A percentile compares a stretch with the other conserved stretches of the same genome.
Evolutionary conservation across 331 rosid genomes (phyloP).

Genomic region (Erythrophleum ivorense): DNA sequence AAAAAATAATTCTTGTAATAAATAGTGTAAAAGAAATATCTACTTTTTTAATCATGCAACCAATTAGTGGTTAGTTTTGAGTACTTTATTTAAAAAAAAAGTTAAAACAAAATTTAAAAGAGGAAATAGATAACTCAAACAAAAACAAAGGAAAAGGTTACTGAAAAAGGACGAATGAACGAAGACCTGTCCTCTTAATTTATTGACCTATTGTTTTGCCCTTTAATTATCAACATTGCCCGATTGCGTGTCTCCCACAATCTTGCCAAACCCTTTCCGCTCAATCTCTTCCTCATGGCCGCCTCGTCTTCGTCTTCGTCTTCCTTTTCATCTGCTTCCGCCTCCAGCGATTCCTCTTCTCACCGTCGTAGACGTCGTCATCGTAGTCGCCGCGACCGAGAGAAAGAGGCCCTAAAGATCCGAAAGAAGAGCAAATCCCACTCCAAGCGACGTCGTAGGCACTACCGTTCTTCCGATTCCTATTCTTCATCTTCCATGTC

Average conservation of each 20-base stretch:
- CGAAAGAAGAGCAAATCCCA: slow-evolving; percentile 73
- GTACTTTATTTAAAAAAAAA: no score
- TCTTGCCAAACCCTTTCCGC: slow-evolving; percentile 44
- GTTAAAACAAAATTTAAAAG: no score
- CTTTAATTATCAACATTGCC: no score
- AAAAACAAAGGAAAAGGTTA: no score
- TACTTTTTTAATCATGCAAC: no score
- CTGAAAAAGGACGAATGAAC: neutral
- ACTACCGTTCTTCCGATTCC: slow-evolving; percentile 69
- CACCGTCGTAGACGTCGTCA: slow-evolving; percentile 64
- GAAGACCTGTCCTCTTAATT: neutral
- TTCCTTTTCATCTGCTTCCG: slow-evolving; percentile 21
- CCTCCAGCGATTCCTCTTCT: slow-evolving; percentile 48
- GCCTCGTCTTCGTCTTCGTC: slow-evolving; percentile 66
- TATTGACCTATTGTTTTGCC: neutral
- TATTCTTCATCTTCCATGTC: slow-evolving; percentile 58
- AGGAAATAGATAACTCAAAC: neutral
- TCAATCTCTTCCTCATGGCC: slow-evolving; percentile 53
- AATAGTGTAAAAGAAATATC: no score
- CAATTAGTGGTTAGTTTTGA: no score
- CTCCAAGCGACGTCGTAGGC: slow-evolving; percentile 79
- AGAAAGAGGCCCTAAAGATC: slow-evolving; percentile 66
- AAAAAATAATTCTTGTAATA: no score
- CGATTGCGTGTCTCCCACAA: neutral
- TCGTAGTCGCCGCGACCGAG: slow-evolving; percentile 67